Base-by-base conservation (phyloP, 345 rosid species). In the Nasturtium officinale region DNA sequence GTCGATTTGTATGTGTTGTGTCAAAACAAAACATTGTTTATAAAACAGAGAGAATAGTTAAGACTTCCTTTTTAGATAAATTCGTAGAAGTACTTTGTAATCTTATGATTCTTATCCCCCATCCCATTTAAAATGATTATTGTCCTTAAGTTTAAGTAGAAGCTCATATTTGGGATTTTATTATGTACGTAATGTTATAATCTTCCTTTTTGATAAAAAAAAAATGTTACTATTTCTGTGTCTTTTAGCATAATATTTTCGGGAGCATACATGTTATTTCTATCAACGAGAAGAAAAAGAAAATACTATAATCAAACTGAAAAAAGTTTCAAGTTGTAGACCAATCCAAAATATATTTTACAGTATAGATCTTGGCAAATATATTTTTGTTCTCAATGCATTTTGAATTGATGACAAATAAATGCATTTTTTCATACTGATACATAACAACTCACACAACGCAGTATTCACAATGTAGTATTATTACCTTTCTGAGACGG, bases 181-280 rank as follows among this genome's bases (percentile, higher is more conserved):
- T 9, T 35, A 35, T 23, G 60, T 51, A 33, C 35, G 9, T 51
- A 18, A 33, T 48, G 58, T 10, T 35, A 50, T 20, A 50, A 59
- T 33, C 35, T 35, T 47, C 7, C 4, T 33, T 8, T 33, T 45
- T n/a, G 3, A 32, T 32, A 32, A 32, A 3, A 7, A n/a, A n/a
- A n/a, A n/a, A 30, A 30, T 7, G 35, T 6, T 29, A 29, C 13
- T 65, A 58, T 50, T 65, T 65, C 70, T 64, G 13, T 32, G 13
- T 32, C n/a, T 42, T n/a, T 65, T 23, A 30, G 7, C 35, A 30
- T 30, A 30, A 30, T 30, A 6, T 9, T 30, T 30, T 30, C 9
- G 35, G 35, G 7, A 30, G 1, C 35, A 30, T 30, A 30, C 35
- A 32, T 32, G 37, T 10, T 7, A 32, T 7, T 32, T 7, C 37